Conservation (phyloP, 108 stramenopile species). For the Hondaea fermentalgiana region DNA sequence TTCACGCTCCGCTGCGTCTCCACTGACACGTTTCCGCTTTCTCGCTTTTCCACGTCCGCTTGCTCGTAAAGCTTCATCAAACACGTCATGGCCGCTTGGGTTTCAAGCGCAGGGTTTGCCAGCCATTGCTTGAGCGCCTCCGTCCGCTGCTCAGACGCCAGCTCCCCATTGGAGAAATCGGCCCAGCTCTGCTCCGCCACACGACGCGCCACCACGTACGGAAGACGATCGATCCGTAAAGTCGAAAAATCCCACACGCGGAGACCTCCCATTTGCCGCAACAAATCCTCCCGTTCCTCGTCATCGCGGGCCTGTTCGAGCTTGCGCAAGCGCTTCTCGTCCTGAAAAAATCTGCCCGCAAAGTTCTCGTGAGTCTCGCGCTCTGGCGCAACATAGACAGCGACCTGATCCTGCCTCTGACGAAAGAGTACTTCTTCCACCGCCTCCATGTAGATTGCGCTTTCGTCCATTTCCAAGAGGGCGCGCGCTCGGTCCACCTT, state of each 20-base stretch:
- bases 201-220: not conserved
- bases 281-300: not conserved
- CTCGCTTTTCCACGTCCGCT: not conserved
- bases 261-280: not conserved
- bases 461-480: not conserved
- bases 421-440: not conserved
- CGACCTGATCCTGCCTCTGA: not conserved
- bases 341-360: not conserved
- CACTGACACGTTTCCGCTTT: not conserved
- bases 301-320: not conserved
- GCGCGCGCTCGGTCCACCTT: not conserved
- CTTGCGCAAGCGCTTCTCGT: not conserved
- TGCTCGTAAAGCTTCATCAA: not conserved
- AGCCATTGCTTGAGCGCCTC: not conserved
- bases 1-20: not conserved
- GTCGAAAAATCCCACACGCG: not conserved
- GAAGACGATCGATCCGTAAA: not conserved
- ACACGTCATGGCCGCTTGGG: not conserved
- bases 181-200: not conserved
- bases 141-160: not conserved
- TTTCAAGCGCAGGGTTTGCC: not conserved
- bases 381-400: not conserved
- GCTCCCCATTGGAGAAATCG: not conserved
- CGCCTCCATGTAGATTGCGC: not conserved
- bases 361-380: not conserved